Base-by-base conservation (phyloP, 1,139 yeast species). In the Blastobotrys arbuscula region DNA sequence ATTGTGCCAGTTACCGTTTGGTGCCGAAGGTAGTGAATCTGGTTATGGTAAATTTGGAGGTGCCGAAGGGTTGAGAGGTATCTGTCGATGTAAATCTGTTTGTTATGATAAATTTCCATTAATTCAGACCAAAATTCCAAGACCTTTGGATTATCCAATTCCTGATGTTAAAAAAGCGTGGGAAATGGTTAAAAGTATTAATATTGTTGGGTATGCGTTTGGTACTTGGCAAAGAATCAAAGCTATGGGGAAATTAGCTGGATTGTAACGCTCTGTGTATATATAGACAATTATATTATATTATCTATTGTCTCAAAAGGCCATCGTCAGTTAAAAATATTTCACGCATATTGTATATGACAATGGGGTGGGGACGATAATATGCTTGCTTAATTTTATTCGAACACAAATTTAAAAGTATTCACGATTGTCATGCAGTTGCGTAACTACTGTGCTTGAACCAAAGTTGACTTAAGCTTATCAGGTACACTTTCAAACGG, bases 1-100 rank as follows among this genome's bases (percentile, higher is more conserved):
- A 60, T 88, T 92, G 30, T 92, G 97, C 55, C 97, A 92, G 68
- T 74, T 90, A 57, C 98, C 98, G 36, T 92, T 92, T 70, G 98
- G 98, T 26, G 78, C 79, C 30, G 84, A 84, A 58, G 92, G 90
- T 45, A 28, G 31, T 28, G 31, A 28, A 28, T 85, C 96, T 8
- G 98, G 98, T 0, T 92, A 88, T 62, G 97, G 97, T 48, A 90
- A 89, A 64, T 92, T 92, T 70, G 96, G 96, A 26, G 97, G 98
- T 36, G 95, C 84, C 63, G 98, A 92, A 72, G 98, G 97, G 1
- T 72, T 92, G 35, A 78, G 88, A 39, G 97, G 96, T 0, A 72
- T 92, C 41, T 90, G 97, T 64, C 75, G 81, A 50, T 85, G 88
- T 48, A 92, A 92, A 64, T 81, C 94, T 40, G 78, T 92, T 4